Evolutionary conservation across 331 rosid species (phyloP).

Genomic region (Acacia pycnantha): DNA sequence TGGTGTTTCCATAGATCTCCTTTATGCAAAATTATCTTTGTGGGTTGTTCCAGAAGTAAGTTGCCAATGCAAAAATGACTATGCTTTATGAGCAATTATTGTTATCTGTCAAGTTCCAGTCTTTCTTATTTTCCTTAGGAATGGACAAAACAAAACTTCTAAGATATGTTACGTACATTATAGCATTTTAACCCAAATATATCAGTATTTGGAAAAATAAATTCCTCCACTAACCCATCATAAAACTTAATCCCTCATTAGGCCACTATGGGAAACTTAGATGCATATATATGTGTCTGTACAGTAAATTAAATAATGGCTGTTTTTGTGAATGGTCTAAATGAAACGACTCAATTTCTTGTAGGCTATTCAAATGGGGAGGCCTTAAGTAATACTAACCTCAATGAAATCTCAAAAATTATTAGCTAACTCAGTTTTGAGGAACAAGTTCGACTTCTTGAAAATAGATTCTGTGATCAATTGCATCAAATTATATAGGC

Average conservation of each 20-base stretch:
- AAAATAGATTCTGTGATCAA: constrained; percentile 21
- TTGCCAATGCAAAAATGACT: constrained; percentile 4
- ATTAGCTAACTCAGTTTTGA: constrained; percentile 32
- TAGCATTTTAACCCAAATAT: neutral
- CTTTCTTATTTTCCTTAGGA: neutral
- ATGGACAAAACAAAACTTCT: neutral
- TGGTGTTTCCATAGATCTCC: constrained; percentile 90
- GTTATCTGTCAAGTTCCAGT: neutral
- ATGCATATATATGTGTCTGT: neutral
- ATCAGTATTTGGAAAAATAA: neutral
- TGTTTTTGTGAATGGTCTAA: neutral
- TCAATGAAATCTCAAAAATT: constrained; percentile 29
- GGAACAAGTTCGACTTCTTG: constrained; percentile 65
- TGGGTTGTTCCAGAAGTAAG: constrained; percentile 98
- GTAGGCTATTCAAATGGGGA: constrained; percentile 36
- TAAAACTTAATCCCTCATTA: neutral
- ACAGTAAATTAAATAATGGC: neutral
- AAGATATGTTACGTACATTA: neutral
- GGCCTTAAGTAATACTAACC: neutral
- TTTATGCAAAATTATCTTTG: constrained; percentile 83
- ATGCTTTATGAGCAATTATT: constrained; percentile 10
- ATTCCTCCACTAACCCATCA: neutral
- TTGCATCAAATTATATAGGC: constrained; percentile 3
- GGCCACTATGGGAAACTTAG: neutral
- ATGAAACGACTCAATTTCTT: neutral